Base-by-base conservation (phyloP, 441 rosid species). In the Populus trichocarpa region DNA sequence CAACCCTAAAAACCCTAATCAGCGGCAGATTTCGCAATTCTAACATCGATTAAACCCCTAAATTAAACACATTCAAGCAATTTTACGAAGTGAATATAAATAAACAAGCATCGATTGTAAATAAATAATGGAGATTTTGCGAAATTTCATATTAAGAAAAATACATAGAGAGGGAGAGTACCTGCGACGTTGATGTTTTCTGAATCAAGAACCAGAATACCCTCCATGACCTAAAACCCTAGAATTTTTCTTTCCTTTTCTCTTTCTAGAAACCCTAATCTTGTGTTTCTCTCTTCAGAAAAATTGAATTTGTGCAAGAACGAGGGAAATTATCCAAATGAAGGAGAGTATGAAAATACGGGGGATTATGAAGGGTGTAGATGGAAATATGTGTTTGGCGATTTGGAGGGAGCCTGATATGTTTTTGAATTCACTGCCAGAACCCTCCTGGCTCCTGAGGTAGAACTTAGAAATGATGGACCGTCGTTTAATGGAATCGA, bases 151-250 rank as follows among this genome's bases (percentile, higher is more conserved):
- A 53, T 16, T 53, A 35, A 35, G 8, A 35, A 35, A 35, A 35
- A 5, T 35, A 53, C 61, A 53, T 2, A 53, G 61, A 6, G 8
- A 53, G 71, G 33, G 12, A 22, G 16, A 13, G 11, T 81, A 86
- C 89, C 84, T 70, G 61, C 63, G 46, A 81, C 16, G 42, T 13
- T 63, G 67, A 28, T 1, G 46, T 42, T 72, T 50, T 74, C 81
- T n/a, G 30, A 12, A 42, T 42, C 67, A 11, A 67, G 64, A 33
- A 73, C 79, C 10, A 5, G 18, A 57, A 68, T 23, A 12, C 66
- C 59, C 14, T 83, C 84, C 87, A 84, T 83, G 18, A 71, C 59
- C 74, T 78, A 9, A 28, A 70, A 70, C 78, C 71, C 81, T 71
- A 12, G 38, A 22, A 1, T 69, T 14, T 53, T 59, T 64, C 61